These are phyloP conservation scores for Ogataea dorogensis DNA, from an alignment of 805 yeast genomes.

Conservation along the genomic window DNA sequence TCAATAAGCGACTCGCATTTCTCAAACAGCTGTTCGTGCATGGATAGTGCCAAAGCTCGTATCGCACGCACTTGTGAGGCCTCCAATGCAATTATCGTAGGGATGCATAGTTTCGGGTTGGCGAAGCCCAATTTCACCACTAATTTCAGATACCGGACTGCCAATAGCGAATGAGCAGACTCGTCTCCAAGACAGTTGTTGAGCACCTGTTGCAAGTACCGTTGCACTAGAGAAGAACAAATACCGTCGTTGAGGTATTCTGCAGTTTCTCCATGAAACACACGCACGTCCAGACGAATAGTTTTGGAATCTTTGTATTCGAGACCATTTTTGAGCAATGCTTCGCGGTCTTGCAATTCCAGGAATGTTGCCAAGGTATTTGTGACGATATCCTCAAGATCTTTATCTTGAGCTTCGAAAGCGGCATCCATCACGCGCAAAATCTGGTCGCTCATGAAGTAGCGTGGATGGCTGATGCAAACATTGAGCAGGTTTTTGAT, in stretches of 20 bases:
- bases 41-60: slow-evolving; percentile 45
- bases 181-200: slow-evolving; percentile 48
- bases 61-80: slow-evolving; percentile 47
- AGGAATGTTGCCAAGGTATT: slow-evolving; percentile 60
- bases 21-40: slow-evolving; percentile 56
- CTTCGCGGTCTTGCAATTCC: slow-evolving; percentile 50
- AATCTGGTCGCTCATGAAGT: slow-evolving; percentile 60
- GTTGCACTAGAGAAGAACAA: slow-evolving; percentile 68
- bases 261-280: slow-evolving; percentile 54
- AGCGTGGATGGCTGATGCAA: slow-evolving; percentile 60
- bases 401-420: slow-evolving; percentile 37
- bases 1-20: slow-evolving; percentile 74
- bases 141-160: slow-evolving; percentile 53
- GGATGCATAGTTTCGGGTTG: slow-evolving; percentile 67
- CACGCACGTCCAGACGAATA: slow-evolving; percentile 42
- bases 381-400: slow-evolving; percentile 50
- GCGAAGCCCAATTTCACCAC: slow-evolving; percentile 67
- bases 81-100: slow-evolving; percentile 69
- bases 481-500: slow-evolving; percentile 56
- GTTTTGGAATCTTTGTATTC: slow-evolving; percentile 37
- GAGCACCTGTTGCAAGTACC: slow-evolving; percentile 52
- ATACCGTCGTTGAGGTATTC: slow-evolving; percentile 62
- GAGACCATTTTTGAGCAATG: slow-evolving; percentile 41
- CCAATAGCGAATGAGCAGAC: slow-evolving; percentile 43
- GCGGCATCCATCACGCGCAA: slow-evolving; percentile 51